Evolutionary conservation across 75 land plant genomes (phyloP).

Genomic region (Cupressus sempervirens): DNA sequence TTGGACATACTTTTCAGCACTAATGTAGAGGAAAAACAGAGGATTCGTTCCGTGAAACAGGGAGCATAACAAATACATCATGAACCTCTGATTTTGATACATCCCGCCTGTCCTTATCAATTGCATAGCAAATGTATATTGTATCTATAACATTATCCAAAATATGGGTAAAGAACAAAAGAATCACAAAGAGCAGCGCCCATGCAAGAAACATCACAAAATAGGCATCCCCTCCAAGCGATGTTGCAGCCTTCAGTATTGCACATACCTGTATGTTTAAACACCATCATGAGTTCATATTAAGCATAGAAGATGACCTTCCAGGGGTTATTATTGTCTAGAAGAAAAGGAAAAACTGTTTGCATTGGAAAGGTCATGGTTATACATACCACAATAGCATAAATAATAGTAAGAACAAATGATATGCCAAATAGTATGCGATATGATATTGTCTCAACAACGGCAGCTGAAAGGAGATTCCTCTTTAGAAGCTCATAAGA

Average conservation of each 20-base stretch:
- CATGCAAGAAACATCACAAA: conserved; percentile 56
- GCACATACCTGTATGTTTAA: conserved; percentile 67
- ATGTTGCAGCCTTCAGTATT: conserved; percentile 37
- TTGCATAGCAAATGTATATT: conserved; percentile 87
- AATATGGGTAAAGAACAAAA: conserved; percentile 63
- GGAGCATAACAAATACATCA: conserved; percentile 74
- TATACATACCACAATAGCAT: conserved; percentile 78
- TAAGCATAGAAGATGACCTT: background rate
- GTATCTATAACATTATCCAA: conserved; percentile 87
- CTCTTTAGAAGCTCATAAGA: conserved; percentile 90
- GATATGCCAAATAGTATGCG: conserved; percentile 65
- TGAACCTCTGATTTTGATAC: conserved; percentile 79
- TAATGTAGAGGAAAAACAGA: conserved; percentile 32
- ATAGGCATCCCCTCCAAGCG: conserved; percentile 46
- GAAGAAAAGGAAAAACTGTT: background rate
- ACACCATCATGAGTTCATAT: background rate
- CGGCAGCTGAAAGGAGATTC: conserved; percentile 86
- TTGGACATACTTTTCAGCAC: background rate
- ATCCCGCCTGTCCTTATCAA: conserved; percentile 82
- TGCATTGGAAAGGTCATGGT: background rate
- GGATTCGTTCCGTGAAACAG: conserved; percentile 49
- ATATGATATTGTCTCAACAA: conserved; percentile 91
- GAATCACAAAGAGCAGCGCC: conserved; percentile 54
- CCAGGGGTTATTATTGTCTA: background rate
- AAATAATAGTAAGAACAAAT: conserved; percentile 70